phyloP scores from a whole-genome alignment of 2,329 filamentous ascomycete genomes.

The Hypoxylon sp. region DNA sequence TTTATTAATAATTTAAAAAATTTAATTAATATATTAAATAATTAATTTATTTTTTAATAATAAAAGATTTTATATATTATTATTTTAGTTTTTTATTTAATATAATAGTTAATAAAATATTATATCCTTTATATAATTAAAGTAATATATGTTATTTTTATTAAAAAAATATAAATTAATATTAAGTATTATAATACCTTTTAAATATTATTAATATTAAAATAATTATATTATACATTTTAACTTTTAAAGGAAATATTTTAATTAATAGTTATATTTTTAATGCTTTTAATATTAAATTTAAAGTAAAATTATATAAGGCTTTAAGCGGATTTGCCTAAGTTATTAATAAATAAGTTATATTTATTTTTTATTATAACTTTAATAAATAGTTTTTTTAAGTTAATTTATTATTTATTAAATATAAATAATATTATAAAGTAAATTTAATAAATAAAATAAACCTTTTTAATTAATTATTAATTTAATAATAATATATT shows the following conservation, averaged over 20 bases:
- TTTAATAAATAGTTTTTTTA: too few species aligned
- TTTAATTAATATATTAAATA: background rate
- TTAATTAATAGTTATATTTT: background rate
- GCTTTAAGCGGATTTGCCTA: background rate
- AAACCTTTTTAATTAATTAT: too few species aligned
- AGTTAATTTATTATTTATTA: too few species aligned
- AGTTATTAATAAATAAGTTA: background rate
- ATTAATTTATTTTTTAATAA: background rate
- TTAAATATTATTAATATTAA: constrained; percentile 1
- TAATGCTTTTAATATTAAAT: background rate
- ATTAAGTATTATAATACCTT: background rate
- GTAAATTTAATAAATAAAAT: too few species aligned
- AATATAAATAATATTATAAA: too few species aligned
- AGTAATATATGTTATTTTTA: background rate
- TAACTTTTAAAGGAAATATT: background rate
- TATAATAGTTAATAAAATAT: too few species aligned
- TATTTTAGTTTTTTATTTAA: too few species aligned
- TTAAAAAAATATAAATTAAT: background rate
- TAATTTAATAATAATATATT: too few species aligned
- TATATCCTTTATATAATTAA: background rate
- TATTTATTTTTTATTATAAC: too few species aligned
- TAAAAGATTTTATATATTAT: background rate
- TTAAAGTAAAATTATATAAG: background rate
- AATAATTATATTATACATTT: background rate
- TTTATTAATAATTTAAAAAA: background rate